Evolutionary conservation across 2,329 filamentous ascomycete species (phyloP).

Genomic region (Ceratocystis cubensis): DNA sequence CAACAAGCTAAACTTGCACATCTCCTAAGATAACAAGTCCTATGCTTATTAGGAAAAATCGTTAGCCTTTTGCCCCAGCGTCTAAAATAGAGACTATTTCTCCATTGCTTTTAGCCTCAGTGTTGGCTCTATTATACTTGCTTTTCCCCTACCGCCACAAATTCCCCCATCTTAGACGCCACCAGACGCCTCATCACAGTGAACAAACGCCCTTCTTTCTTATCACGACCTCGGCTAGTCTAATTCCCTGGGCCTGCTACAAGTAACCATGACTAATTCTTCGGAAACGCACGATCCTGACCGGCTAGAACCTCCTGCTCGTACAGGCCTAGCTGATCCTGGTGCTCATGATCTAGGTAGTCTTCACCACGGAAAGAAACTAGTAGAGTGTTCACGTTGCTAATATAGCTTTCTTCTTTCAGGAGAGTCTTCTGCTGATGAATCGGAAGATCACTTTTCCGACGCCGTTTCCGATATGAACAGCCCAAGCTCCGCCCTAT

Average conservation of each 20-base stretch:
- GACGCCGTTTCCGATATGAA: slow-evolving; percentile 46
- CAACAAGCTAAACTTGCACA: background rate
- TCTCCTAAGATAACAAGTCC: background rate
- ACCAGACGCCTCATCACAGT: background rate
- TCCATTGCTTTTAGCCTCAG: background rate
- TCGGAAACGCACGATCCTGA: background rate
- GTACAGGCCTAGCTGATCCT: slow-evolving; percentile 34
- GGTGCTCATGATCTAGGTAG: slow-evolving; percentile 49
- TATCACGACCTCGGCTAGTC: background rate
- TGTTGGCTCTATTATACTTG: background rate
- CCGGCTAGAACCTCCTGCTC: slow-evolving; percentile 10
- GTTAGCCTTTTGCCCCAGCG: background rate
- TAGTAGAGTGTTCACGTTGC: slow-evolving; percentile 5
- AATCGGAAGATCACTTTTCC: slow-evolving; percentile 58
- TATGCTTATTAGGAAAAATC: background rate
- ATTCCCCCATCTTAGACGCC: background rate
- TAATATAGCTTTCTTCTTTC: background rate
- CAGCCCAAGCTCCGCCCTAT: slow-evolving; percentile 34
- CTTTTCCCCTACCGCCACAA: background rate
- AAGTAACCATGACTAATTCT: background rate
- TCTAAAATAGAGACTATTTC: background rate
- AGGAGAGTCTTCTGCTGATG: slow-evolving; percentile 25
- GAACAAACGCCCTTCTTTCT: too few relatives aligned
- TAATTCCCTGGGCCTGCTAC: background rate
- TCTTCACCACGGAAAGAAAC: slow-evolving; percentile 12